These are phyloP conservation scores for Gossypium schwendimanii DNA, from an alignment of 441 rosid genomes.

Conservation along the genomic window DNA sequence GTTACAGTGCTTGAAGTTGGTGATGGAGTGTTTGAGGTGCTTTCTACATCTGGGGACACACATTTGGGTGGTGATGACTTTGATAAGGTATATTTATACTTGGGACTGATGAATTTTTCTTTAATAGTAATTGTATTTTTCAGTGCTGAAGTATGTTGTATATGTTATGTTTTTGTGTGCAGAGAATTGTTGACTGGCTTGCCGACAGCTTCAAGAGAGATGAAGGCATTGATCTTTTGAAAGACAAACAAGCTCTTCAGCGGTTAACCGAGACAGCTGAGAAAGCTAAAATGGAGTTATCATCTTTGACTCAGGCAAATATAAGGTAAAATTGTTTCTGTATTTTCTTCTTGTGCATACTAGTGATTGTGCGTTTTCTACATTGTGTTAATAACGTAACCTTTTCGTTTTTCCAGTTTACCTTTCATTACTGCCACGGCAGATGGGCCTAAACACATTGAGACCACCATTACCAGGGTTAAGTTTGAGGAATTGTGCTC, in stretches of 20 bases:
- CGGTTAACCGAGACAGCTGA: conserved; percentile 90
- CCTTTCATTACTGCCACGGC: conserved; percentile 95
- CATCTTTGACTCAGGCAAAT: conserved; percentile 78
- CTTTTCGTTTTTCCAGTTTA: conserved; percentile 38
- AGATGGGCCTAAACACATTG: conserved; percentile 95
- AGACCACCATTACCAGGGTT: conserved; percentile 78
- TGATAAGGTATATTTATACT: conserved; percentile 49
- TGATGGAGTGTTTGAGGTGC: conserved; percentile 93
- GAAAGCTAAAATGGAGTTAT: conserved; percentile 95
- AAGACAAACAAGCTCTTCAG: conserved; percentile 97
- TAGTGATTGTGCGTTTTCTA: neutral
- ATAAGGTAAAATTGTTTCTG: conserved; percentile 32
- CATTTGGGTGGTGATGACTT: conserved; percentile 98
- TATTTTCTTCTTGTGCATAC: neutral
- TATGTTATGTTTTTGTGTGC: neutral
- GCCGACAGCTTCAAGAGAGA: conserved; percentile 64
- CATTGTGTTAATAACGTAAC: conserved; percentile 14
- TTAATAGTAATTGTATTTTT: neutral
- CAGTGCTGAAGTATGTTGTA: neutral
- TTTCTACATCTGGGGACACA: conserved; percentile 90
- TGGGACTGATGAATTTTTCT: neutral
- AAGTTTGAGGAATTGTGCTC: conserved; percentile 89
- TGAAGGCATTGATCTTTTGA: conserved; percentile 85
- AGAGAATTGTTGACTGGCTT: conserved; percentile 97
- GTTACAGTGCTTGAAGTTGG: conserved; percentile 87